Evolutionary conservation across 306 rosid species (phyloP), one percentile per base, ranked within the genome.

Genomic region (Pachyrhizus erosus): DNA sequence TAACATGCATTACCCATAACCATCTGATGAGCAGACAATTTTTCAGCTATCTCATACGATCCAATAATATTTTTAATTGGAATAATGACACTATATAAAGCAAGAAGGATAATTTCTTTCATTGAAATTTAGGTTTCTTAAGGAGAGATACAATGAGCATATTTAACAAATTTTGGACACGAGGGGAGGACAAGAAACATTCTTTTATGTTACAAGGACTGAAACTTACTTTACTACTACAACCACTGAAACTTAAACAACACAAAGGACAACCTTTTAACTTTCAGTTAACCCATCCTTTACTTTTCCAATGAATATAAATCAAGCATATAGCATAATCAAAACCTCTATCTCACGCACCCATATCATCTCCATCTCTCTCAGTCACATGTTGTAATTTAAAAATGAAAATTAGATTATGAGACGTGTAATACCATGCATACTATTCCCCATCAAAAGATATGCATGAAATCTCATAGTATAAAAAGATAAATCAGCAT

Each of bases 401-500:
- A n/a, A n/a, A n/a, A n/a, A n/a, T n/a, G n/a, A n/a, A n/a, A n/a
- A n/a, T n/a, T n/a, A n/a, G n/a, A n/a, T n/a, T n/a, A n/a, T n/a
- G n/a, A n/a, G n/a, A n/a, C n/a, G n/a, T n/a, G n/a, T n/a, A n/a
- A n/a, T n/a, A n/a, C n/a, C n/a, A n/a, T n/a, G n/a, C n/a, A n/a
- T n/a, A n/a, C n/a, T 15, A 64, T 20, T 57, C 80, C 20, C 70
- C 9, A 73, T 12, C 40, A 62, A 51, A 62, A 70, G 29, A 34
- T 18, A 17, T 40, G 26, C 46, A 72, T 18, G 39, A 66, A 43
- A 77, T 43, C 34, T 76, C 43, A 76, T 18, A 20, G 42, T 46
- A 62, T 65, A 31, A 60, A 71, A 51, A 46, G 9, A 80, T 45
- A 62, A 69, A 48, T 61, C 77, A 43, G 70, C 75, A 55, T 29